phyloP scores from a whole-genome alignment of 139 green algal genomes.

The Deuterostichococcus epilithicus region DNA sequence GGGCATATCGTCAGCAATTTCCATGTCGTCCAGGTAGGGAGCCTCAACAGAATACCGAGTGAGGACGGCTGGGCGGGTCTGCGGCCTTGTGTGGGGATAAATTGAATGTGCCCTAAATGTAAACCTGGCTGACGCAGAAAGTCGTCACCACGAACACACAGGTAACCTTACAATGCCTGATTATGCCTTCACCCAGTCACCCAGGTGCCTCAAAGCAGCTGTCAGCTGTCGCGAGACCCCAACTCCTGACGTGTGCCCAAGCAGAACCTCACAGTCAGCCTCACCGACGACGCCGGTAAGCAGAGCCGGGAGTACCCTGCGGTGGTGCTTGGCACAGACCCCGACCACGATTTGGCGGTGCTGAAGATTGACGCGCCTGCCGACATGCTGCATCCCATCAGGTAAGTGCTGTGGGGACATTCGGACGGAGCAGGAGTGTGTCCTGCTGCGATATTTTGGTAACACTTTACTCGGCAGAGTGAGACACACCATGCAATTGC shows the following conservation, averaged over 20 bases:
- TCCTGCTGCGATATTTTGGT: background rate
- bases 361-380: slow-evolving; percentile 24
- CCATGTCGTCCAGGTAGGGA: slow-evolving; percentile 25
- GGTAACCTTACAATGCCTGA: too few relatives aligned
- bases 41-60: too few relatives aligned
- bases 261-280: slow-evolving; percentile 12
- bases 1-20: slow-evolving; percentile 63
- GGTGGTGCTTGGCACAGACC: slow-evolving; percentile 29
- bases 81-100: too few relatives aligned
- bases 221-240: too few relatives aligned
- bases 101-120: background rate
- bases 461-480: background rate
- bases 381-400: slow-evolving; percentile 7
- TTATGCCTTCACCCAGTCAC: too few relatives aligned
- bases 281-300: slow-evolving; percentile 2
- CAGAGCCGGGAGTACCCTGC: slow-evolving; percentile 12
- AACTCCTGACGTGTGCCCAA: too few relatives aligned
- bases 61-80: too few relatives aligned
- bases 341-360: slow-evolving; percentile 51
- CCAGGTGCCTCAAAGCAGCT: too few relatives aligned
- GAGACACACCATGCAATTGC: background rate
- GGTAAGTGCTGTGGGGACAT: background rate
- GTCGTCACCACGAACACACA: background rate
- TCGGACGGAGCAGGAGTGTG: background rate
- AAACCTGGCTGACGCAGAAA: background rate